Conservation (phyloP, 75 land plant genomes). For the Larix kaempferi region DNA sequence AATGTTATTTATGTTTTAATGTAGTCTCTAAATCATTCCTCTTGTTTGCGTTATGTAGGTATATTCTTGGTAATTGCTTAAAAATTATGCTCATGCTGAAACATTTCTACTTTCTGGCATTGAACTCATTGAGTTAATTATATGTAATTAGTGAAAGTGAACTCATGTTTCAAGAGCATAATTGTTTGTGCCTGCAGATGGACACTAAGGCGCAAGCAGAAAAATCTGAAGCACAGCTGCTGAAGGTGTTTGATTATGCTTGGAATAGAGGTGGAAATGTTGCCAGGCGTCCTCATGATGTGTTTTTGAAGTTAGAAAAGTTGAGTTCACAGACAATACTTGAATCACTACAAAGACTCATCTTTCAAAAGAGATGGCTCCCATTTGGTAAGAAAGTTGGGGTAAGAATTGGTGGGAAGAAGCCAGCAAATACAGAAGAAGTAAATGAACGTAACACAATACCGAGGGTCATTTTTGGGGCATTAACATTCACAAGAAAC, state of each 20-base stretch:
- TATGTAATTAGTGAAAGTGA: neutral
- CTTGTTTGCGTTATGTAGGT: neutral
- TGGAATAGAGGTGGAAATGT: conserved; percentile 75
- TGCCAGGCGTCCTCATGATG: conserved; percentile 48
- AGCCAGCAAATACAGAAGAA: conserved; percentile 2
- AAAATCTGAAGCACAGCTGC: conserved; percentile 48
- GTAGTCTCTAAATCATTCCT: no score
- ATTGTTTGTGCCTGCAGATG: conserved; percentile 29
- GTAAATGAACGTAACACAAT: neutral
- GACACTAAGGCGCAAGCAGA: conserved; percentile 53
- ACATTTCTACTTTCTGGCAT: neutral
- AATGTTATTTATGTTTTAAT: no score
- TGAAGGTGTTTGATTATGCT: conserved; percentile 74
- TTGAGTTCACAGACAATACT: conserved; percentile 4
- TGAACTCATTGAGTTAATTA: neutral
- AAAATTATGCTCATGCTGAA: neutral
- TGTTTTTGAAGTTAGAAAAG: conserved; percentile 42
- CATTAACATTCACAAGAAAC: conserved; percentile 12
- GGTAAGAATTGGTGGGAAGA: conserved; percentile 18
- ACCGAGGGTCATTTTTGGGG: conserved; percentile 13
- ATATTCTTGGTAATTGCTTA: neutral
- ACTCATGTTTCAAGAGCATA: neutral
- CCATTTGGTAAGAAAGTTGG: conserved; percentile 27
- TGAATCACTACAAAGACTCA: conserved; percentile 2
- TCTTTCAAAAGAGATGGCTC: conserved; percentile 3